Evolutionary conservation across 176 grass and related monocot genomes (phyloP), one percentile per base, ranked within the genome.

Genomic region (Musa schizocarpa): DNA sequence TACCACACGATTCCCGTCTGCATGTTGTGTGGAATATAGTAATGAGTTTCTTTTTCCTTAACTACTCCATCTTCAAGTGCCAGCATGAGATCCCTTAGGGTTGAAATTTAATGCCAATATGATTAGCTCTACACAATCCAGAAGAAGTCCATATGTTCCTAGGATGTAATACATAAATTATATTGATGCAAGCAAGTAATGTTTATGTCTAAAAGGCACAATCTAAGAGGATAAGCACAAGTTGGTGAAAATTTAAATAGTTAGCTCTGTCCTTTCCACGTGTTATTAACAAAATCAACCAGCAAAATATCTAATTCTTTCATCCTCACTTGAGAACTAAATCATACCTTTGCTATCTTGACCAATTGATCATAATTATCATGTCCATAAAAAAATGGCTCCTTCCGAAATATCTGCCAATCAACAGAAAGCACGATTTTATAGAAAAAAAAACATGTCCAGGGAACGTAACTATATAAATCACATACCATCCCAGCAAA

Each of bases 341-440:
- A 51, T 75, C 71, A 20, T 88, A 96, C 94, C 90, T 97, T 82
- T 13, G 84, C 63, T 83, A 97, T 97, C 89, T 93, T 97, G 50
- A 87, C 90, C 83, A 97, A 87, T 21, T 97, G 94, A 53, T 97
- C 90, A 69, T 93, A 85, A 84, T 97, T 97, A 71, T 97, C 94
- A 77, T 81, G 85, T 27, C 94, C 94, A 78, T 75, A 82, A 87
- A 97, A 97, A 83, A 97, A 97, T 69, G 90, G 88, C 49, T 97
- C 88, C 58, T 88, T 82, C 3, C 72, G 74, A 43, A 93, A 97
- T 87, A 97, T 89, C 94, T 97, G 80, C 70, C 65, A 21, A 75
- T 53, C 79, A 55, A 8, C 73, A 27, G 17, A 65, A 75, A 54
- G 51, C 29, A 27, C 34, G 5, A 77, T 9, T 71, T 58, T 71